phyloP scores from a whole-genome alignment of 2,329 filamentous ascomycete genomes.

The Verticillium longisporum region DNA sequence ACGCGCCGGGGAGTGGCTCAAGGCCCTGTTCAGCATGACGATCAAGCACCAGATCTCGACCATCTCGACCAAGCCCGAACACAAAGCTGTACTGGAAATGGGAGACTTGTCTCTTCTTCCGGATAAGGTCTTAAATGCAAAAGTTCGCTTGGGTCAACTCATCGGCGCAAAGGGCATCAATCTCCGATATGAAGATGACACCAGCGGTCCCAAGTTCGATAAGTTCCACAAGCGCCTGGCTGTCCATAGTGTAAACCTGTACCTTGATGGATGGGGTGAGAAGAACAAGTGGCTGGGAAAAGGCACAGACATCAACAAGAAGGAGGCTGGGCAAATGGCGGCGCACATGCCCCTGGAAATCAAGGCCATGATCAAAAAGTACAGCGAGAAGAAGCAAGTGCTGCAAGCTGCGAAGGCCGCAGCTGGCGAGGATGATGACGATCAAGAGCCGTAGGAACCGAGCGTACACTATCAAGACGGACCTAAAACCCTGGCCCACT shows the following conservation, averaged over 20 bases:
- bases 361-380: conserved; percentile 53
- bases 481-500: too few relatives aligned
- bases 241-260: conserved; percentile 57
- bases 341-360: conserved; percentile 58
- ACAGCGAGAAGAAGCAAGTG: conserved; percentile 39
- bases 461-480: too few relatives aligned
- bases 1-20: conserved; percentile 64
- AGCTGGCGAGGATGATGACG: not conserved
- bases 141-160: conserved; percentile 42
- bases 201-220: conserved; percentile 32
- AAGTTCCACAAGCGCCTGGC: conserved; percentile 48
- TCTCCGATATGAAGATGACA: conserved; percentile 55
- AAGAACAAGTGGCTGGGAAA: conserved; percentile 53
- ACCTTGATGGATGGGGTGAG: conserved; percentile 64
- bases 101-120: conserved; percentile 4
- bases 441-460: not conserved
- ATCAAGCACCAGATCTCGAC: conserved; percentile 46
- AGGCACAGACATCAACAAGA: conserved; percentile 60
- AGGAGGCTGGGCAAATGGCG: conserved; percentile 61
- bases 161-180: conserved; percentile 52
- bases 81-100: conserved; percentile 11
- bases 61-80: conserved; percentile 5
- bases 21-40: conserved; percentile 63
- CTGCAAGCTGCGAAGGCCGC: conserved; percentile 19
- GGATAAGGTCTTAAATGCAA: conserved; percentile 24